Conservation (phyloP, 169 alveolate species). For the Cardiosporidium cionae region DNA sequence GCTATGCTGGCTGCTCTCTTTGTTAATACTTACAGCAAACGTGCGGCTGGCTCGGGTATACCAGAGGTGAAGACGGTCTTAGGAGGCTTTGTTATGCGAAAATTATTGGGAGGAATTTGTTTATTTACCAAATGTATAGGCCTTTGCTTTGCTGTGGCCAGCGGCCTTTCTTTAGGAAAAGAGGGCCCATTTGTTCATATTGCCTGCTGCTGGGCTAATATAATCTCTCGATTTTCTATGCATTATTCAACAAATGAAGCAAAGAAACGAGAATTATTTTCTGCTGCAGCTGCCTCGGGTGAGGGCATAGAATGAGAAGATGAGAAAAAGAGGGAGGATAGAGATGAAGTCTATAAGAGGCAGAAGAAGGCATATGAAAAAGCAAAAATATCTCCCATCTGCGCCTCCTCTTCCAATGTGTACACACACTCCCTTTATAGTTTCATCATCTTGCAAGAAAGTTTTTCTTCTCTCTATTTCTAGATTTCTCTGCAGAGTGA, state of each 20-base stretch:
- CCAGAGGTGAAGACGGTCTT: conserved; percentile 35
- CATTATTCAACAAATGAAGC: conserved; percentile 29
- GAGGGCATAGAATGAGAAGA: neutral
- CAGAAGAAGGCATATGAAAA: no score
- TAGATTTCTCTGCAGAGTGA: no score
- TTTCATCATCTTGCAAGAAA: no score
- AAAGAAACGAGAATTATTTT: conserved; percentile 30
- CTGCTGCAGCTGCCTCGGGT: conserved; percentile 56
- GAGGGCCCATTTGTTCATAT: conserved; percentile 71
- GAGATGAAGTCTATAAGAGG: no score
- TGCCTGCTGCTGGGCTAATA: conserved; percentile 39
- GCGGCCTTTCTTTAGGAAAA: conserved; percentile 55
- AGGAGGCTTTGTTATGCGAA: conserved; percentile 14
- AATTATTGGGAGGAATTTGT: conserved; percentile 13
- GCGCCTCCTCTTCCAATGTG: no score
- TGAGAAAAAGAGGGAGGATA: no score
- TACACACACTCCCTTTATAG: no score
- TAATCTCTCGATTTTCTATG: neutral
- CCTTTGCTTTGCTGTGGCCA: conserved; percentile 52
- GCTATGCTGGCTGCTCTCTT: no score
- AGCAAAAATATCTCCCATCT: no score
- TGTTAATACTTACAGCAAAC: no score
- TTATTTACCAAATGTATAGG: conserved; percentile 40
- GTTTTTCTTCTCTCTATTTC: no score
- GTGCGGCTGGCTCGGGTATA: no score